A percentile compares a stretch with the other conserved stretches of the same genome.
Evolutionary conservation across 1,284 basidiomycete genomes (phyloP).

Genomic region (Pseudozyma pruni): DNA sequence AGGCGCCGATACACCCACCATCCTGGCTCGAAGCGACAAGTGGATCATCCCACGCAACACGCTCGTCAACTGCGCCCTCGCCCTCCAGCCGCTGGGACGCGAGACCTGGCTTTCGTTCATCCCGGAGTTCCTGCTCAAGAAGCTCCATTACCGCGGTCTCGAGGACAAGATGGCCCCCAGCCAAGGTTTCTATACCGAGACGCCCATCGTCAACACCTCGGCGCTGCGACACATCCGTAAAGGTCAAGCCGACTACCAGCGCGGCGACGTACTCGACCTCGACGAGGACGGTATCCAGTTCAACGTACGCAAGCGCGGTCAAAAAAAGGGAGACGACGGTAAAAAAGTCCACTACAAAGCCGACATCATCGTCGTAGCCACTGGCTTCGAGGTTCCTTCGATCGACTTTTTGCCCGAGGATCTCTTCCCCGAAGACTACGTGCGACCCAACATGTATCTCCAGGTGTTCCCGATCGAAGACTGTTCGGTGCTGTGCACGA

Average conservation of each 20-base stretch:
- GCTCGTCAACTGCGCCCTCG: slow-evolving; percentile 72
- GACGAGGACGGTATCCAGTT: slow-evolving; percentile 70
- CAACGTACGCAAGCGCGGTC: slow-evolving; percentile 66
- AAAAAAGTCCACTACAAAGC: slow-evolving; percentile 70
- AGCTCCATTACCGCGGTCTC: slow-evolving; percentile 73
- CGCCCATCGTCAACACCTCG: slow-evolving; percentile 73
- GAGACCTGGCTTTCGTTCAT: slow-evolving; percentile 65
- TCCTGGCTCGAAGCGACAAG: slow-evolving; percentile 71
- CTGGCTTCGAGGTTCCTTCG: slow-evolving; percentile 74
- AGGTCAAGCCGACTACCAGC: slow-evolving; percentile 72
- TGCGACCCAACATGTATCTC: slow-evolving; percentile 73
- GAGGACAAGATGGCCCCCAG: slow-evolving; percentile 68
- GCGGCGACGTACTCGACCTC: slow-evolving; percentile 72
- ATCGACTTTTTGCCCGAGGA: slow-evolving; percentile 73
- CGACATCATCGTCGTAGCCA: slow-evolving; percentile 75
- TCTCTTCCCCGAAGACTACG: slow-evolving; percentile 75
- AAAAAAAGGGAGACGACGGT: slow-evolving; percentile 66
- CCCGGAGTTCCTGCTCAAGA: slow-evolving; percentile 72
- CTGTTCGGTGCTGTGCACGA: slow-evolving; percentile 74
- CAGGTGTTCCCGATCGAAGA: slow-evolving; percentile 75
- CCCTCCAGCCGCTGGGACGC: slow-evolving; percentile 74
- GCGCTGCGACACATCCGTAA: slow-evolving; percentile 73
- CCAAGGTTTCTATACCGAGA: slow-evolving; percentile 60
- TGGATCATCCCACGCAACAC: slow-evolving; percentile 69
- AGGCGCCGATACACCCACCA: slow-evolving; percentile 71